Evolutionary conservation across 1,284 basidiomycete species (phyloP).

Genomic region (Wallemia hederae): DNA sequence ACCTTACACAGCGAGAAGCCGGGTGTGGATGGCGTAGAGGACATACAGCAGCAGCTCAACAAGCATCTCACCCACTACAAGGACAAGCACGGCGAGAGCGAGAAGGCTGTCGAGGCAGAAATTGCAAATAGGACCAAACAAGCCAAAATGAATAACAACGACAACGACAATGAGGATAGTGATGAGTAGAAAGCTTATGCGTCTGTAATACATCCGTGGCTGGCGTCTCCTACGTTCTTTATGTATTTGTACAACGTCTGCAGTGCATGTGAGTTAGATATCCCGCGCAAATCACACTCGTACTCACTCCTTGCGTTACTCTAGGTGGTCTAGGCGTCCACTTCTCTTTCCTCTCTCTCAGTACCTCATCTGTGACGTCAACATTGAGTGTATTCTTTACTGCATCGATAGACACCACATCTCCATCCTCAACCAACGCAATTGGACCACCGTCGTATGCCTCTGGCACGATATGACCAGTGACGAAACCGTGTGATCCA

Average conservation of each 20-base stretch:
- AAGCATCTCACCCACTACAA: not conserved
- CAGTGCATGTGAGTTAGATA: not conserved
- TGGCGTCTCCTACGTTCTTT: conserved; percentile 57
- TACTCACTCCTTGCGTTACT: conserved; percentile 30
- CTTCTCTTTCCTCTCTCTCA: conserved; percentile 29
- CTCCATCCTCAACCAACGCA: conserved; percentile 61
- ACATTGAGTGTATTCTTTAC: conserved; percentile 54
- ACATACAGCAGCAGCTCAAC: not conserved
- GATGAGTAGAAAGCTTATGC: conserved; percentile 18
- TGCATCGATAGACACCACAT: conserved; percentile 56
- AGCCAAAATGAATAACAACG: not conserved
- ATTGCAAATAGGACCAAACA: not conserved
- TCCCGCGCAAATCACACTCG: conserved; percentile 9
- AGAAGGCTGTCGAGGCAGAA: not conserved
- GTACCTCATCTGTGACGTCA: conserved; percentile 33
- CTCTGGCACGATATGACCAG: conserved; percentile 73
- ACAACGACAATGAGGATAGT: not conserved
- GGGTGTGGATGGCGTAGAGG: not conserved
- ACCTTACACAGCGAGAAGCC: not conserved
- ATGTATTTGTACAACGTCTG: conserved; percentile 56
- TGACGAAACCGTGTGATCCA: conserved; percentile 42
- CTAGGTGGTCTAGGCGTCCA: conserved; percentile 68
- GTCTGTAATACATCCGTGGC: conserved; percentile 64
- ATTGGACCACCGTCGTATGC: conserved; percentile 73
- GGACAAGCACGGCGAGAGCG: not conserved